Base-by-base conservation (phyloP, 768 basidiomycete species). In the Chalciporus sphaerocephalus region DNA sequence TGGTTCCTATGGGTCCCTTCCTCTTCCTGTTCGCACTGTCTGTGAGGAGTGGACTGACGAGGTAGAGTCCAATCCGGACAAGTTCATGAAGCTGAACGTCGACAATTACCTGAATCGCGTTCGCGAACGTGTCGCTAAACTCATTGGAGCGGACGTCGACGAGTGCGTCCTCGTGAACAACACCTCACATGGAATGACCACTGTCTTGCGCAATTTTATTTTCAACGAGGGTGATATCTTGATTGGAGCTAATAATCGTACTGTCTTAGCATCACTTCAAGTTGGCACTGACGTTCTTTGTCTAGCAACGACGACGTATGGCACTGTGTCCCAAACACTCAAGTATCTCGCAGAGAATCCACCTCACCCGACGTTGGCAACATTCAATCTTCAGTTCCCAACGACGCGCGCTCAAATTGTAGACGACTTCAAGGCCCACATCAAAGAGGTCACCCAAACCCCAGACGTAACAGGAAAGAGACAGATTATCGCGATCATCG, bases 401-500 rank as follows among this genome's bases (percentile, higher is more conserved):
- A 77, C 72, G 36, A 74, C 75, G 1, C 83, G 75, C 39, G 72
- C 71, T 0, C 69, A 72, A 1, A 79, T 91, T 38, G 21, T 89
- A n/a, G 59, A 67, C 4, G 50, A 57, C 6, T 85, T 81, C 60
- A 68, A 72, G 13, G 45, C 56, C 22, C 60, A 71, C 38, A 48
- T 78, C 40, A 51, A 58, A 20, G 52, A 56, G 22, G 37, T 74
- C 28, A 69, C 40, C 36, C 38, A 59, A 32, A 21, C 44, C 11
- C 42, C 55, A 24, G 48, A 56, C 2, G 47, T 47, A 1, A 50
- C 57, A 2, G 49, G 60, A 15, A 64, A 70, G 51, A 54, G 60
- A 37, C 78, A 81, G 61, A 72, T 87, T 5, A 70, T 90, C 17
- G 81, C 81, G 1, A 60, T 92, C 32, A 78, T 92, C 12, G 91